Percentiles rank a stretch among this genome's conserved stretches.
Evolutionary conservation across 2,329 filamentous ascomycete species (phyloP).

Genomic region (Aureobasidium namibiae): DNA sequence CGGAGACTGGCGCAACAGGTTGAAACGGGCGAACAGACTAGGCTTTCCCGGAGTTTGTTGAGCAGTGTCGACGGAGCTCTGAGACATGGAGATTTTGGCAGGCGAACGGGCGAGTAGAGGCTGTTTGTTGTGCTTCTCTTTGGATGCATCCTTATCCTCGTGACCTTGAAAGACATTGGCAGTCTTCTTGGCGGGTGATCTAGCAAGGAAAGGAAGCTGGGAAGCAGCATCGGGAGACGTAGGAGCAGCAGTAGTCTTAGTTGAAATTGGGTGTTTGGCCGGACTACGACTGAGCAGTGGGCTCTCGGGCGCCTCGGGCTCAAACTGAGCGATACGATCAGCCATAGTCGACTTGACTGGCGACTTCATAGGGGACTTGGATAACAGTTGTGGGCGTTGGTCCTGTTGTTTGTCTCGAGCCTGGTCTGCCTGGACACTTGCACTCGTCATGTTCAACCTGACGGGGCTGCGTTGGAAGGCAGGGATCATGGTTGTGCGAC

Average conservation of each 20-base stretch:
- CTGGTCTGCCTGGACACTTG: constrained; percentile 8
- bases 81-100: constrained; percentile 9
- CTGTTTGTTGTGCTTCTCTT: constrained; percentile 7
- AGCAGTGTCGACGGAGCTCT: constrained; percentile 16
- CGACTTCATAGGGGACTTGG: constrained; percentile 15
- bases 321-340: constrained; percentile 4
- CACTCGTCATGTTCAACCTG: constrained; percentile 14
- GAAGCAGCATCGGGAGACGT: constrained; percentile 15
- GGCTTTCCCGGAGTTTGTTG: constrained; percentile 25
- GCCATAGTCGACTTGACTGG: constrained; percentile 14
- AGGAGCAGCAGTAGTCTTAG: neutral
- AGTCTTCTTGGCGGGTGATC: constrained; percentile 23
- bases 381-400: neutral
- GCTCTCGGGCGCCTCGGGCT: constrained; percentile 12
- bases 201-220: constrained; percentile 24
- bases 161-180: neutral
- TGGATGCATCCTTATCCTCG: neutral
- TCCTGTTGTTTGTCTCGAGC: neutral
- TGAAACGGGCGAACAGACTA: constrained; percentile 34
- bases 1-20: constrained; percentile 43
- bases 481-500: constrained; percentile 26
- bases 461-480: constrained; percentile 19
- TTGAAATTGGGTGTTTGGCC: constrained; percentile 17
- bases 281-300: constrained; percentile 25
- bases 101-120: constrained; percentile 16